Evolutionary conservation across 2,329 filamentous ascomycete genomes (phyloP), one percentile per base, ranked within the genome.

Genomic region (Epichloe glyceriae): DNA sequence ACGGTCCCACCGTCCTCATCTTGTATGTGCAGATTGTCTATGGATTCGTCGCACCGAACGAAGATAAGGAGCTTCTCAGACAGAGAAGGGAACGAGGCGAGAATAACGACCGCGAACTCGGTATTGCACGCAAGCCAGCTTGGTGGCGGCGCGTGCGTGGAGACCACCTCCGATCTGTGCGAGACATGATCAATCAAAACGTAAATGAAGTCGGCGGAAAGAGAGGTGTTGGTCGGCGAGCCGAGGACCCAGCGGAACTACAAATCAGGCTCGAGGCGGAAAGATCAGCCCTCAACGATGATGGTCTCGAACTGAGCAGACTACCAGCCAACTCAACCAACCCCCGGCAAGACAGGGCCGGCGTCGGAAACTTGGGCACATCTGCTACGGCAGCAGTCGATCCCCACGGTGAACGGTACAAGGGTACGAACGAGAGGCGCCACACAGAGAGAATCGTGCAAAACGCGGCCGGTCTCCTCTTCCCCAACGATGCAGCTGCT

Each of bases 51-150:
- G 75, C 78, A 33, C 75, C 79, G 19, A 89, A 89, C 57, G 85
- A 89, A 64, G 85, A 89, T 60, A 73, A 72, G 51, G 73, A 81
- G 49, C 72, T 88, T n/a, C 76, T 85, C 35, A 70, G 74, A 33
- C 81, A 85, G 63, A 75, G 85, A 47, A 73, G 76, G 4, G 64
- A 71, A 35, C 76, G 82, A 8, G 80, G 78, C 6, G 68, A 70
- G 4, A 65, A 70, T 22, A 64, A 75, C 17, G 80, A 87, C 60
- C 71, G 70, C 5, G 79, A 83, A 49, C 72, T 87, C 10, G 81
- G 82, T 48, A 65, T 83, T 49, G 69, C 74, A 10, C 68, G 72
- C 49, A 82, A 80, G 61, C 83, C 83, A 0, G 73, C 73, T 5
- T 87, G 83, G 83, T 87, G 83, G 83, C 70, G 69, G 17, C 73